Base-by-base conservation (phyloP, 2,329 filamentous ascomycete genomes). In the Aspergillus japonicus region DNA sequence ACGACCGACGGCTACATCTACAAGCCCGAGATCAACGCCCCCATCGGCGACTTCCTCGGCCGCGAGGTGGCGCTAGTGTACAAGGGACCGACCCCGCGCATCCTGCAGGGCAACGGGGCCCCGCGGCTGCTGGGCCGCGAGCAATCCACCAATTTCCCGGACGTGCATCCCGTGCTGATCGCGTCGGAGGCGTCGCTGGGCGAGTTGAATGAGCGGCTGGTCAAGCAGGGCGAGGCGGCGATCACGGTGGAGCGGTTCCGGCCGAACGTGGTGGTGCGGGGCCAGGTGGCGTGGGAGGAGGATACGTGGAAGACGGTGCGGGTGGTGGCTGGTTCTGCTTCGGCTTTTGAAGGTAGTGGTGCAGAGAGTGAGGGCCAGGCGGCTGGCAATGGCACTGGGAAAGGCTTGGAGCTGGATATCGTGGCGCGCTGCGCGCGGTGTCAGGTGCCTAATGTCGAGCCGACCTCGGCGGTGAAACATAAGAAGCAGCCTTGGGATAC, bases 401-500 rank as follows among this genome's bases (percentile, higher is more conserved):
- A 62, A 5, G 64, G 75, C 0, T 68, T 85, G 10, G 77, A 77
- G 24, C 65, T 87, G 35, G 86, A 88, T 69, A 80, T 87, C 31
- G 81, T 85, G 19, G 83, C 84, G 29, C 76, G 85, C 3, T 88
- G 86, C 67, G 80, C 85, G 35, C 74, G 86, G 21, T 88, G 86
- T 61, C 84, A 84, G 62, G 85, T 88, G 2, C 86, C 86, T 6
- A 88, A 88, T 71, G 86, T 88, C n/a, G 74, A 88, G 65, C 85
- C 85, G 0, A 81, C 83, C n/a, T 86, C 85, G 5, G 86, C 82
- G 8, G 78, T 81, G 60, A 85, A 85, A 71, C 78, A 88, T 67
- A 77, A 79, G 54, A 79, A 79, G 51, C 80, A 88, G 76, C 86
- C 86, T 6, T 88, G 85, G 86, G 80, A 87, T 66, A 82, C 81